phyloP scores from a whole-genome alignment of 2,329 filamentous ascomycete species.

The Aspergillus arachidicola region DNA sequence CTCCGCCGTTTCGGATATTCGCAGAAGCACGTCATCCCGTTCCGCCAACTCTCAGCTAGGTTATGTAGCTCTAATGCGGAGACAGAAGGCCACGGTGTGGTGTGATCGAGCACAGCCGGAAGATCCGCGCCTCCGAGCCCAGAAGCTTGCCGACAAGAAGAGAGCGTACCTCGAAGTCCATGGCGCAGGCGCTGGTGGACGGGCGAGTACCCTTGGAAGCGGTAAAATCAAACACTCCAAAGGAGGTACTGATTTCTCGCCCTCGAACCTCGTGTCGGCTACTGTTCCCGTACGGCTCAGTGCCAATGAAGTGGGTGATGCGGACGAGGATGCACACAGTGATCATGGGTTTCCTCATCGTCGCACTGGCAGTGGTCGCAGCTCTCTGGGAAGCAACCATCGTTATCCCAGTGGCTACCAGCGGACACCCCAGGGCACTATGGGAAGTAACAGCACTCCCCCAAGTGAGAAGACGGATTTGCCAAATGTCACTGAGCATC shows the following conservation, averaged over 20 bases:
- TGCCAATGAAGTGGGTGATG: conserved; percentile 92
- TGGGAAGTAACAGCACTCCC: conserved; percentile 57
- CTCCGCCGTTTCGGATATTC: conserved; percentile 41
- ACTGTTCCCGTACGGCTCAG: conserved; percentile 89
- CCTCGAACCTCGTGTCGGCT: conserved; percentile 72
- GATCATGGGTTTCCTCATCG: conserved; percentile 49
- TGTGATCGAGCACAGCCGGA: conserved; percentile 92
- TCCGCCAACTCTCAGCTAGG: conserved; percentile 69
- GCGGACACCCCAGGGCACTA: conserved; percentile 42
- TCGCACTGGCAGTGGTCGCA: conserved; percentile 61
- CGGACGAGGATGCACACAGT: conserved; percentile 65
- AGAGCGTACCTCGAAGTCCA: conserved; percentile 82
- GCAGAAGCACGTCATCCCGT: conserved; percentile 79
- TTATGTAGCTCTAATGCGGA: conserved; percentile 93
- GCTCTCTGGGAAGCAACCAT: conserved; percentile 54
- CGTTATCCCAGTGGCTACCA: conserved; percentile 50
- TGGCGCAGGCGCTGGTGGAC: conserved; percentile 55
- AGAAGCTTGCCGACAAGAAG: conserved; percentile 84
- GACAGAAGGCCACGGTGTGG: conserved; percentile 98
- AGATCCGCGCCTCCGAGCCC: conserved; percentile 79
- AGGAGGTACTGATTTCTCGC: conserved; percentile 75
- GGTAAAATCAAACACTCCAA: conserved; percentile 90
- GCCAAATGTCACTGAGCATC: conserved; percentile 45
- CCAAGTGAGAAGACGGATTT: conserved; percentile 48
- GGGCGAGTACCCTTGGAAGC: conserved; percentile 64